Conservation (phyloP, 306 rosid genomes). For the Clitoria ternatea region DNA sequence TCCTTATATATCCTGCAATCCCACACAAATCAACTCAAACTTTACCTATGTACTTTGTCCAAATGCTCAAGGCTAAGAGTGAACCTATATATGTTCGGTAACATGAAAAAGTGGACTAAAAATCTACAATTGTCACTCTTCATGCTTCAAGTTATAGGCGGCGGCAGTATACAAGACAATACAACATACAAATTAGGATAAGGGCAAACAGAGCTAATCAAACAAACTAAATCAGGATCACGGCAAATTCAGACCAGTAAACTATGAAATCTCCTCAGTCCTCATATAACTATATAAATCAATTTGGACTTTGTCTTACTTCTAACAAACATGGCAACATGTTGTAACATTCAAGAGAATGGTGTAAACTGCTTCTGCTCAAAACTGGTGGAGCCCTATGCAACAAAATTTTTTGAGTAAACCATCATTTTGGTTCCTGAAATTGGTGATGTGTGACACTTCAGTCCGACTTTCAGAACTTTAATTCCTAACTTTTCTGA, state of each 20-base stretch:
- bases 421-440: no score
- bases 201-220: background rate
- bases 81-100: background rate
- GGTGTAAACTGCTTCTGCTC: background rate
- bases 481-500: no score
- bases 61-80: background rate
- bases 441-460: no score
- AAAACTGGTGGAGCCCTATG: background rate
- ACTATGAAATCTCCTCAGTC: background rate
- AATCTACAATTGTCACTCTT: no score
- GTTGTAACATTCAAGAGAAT: background rate
- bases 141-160: background rate
- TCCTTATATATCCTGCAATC: no score
- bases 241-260: background rate
- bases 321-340: background rate
- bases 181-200: no score
- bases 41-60: background rate
- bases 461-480: no score
- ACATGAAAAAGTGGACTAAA: background rate
- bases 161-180: background rate
- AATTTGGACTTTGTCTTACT: background rate
- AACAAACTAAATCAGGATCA: background rate
- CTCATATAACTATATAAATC: background rate
- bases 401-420: no score
- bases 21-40: background rate